Evolutionary conservation across 441 rosid species (phyloP), one percentile per base, ranked within the genome.

Genomic region (Pelargonium citronellum): DNA sequence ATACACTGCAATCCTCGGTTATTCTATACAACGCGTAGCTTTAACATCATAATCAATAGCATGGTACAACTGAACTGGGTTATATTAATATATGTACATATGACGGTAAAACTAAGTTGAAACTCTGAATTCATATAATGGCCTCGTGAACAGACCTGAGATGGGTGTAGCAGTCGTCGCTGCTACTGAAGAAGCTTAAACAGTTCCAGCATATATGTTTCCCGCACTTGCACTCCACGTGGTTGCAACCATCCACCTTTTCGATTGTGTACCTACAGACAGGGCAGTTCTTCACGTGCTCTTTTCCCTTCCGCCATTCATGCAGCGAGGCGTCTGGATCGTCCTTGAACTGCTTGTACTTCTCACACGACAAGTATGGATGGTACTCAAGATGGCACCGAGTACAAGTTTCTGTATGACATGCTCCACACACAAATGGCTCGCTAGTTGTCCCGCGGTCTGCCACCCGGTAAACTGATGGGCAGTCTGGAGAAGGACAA

Each of bases 401-500:
- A 1, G 87, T 89, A 75, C 99, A 94, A 27, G 89, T 90, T 83
- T 90, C 91, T 0, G 86, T 77, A 68, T 76, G 82, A 76, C 97
- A 95, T 5, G 95, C 92, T 69, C 94, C 96, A 22, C 99, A 91
- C 30, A 82, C 75, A 73, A 87, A 94, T 27, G 85, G 89, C 49
- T 82, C 90, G 0, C 80, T 79, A 0, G 2, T 27, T 15, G 73
- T 75, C 20, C 67, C 81, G 22, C 79, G 74, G 20, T 72, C 85
- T 12, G 93, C 83, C 13, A 87, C 91, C 13, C 74, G 85, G 71
- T 94, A 94, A 64, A 94, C 79, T 1, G 94, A 89, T 20, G 91
- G 94, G 78, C 97, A 91, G 77, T 91, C 96, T 0, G 97, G 96
- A 63, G 97, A 84, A 2, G 99, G 89, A 84, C 97, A 95, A 71